Evolutionary conservation across 345 rosid species (phyloP), one percentile per base, ranked within the genome.

Genomic region (Ceriops zippeliana): DNA sequence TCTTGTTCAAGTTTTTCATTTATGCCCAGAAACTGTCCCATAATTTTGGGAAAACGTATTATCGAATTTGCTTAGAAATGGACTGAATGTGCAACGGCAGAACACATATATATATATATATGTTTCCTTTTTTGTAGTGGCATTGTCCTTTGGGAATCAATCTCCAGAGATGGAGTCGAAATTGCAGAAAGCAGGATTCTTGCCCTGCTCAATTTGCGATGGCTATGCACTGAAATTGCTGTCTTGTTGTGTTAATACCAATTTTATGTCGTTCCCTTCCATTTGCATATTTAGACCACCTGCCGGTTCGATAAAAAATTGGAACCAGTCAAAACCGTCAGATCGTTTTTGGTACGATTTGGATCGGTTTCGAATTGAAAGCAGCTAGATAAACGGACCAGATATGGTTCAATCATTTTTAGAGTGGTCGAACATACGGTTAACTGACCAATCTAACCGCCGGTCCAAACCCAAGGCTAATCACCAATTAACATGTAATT

Each of bases 1-100:
- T 59, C 78, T 86, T 54, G 70, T 80, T 70, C 84, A 86, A 2
- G 65, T 81, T 13, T 62, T 85, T 81, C 13, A 66, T 86, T 66
- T 83, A 86, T 73, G 69, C 62, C 27, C 73, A 78, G 62, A 64
- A 70, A 68, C 78, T 73, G 16, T 66, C 76, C 59, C 75, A 60
- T 7, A 28, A 62, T 69, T 51, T 52, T 68, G 76, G 38, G 30
- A 72, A 74, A 68, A 67, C 79, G 83, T 89, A 1, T 51, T 21
- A 66, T 15, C 42, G 7, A n/a, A 38, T 10, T 74, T 2, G 53
- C 28, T 51, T 62, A 52, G 56, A 58, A 2, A 13, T 19, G 52
- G 24, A 52, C 21, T 58, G 1, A 34, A 22, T 67, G 31, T 42
- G 49, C 49, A 26, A 54, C 6, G 0, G 16, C 30, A 54, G 9